These are phyloP conservation scores for Cladorrhinum samala DNA, from an alignment of 495 filamentous ascomycete genomes.

Conservation along the genomic window DNA sequence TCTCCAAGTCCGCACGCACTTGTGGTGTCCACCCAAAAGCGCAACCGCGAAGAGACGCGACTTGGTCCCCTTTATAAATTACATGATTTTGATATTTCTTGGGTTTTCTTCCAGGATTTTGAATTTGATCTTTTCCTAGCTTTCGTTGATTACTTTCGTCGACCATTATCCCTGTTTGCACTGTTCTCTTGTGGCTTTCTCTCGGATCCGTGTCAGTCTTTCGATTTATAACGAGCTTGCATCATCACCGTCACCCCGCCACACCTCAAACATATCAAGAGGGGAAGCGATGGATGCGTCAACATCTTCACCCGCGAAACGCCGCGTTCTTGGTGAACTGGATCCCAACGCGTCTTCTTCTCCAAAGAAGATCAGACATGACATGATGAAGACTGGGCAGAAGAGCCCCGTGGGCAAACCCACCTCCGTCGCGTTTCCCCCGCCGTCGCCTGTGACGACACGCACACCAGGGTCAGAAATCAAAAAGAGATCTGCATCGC, in stretches of 20 bases:
- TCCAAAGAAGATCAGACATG: conserved; percentile 9
- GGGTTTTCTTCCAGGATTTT: too few relatives aligned
- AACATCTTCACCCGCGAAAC: conserved; percentile 32
- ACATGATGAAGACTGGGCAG: neutral
- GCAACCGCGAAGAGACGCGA: neutral
- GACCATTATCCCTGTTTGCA: too few relatives aligned
- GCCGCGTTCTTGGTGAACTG: conserved; percentile 41
- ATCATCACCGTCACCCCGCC: neutral
- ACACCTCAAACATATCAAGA: neutral
- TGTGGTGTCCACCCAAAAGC: neutral
- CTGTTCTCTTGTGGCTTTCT: too few relatives aligned
- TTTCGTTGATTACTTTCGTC: too few relatives aligned
- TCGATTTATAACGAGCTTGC: neutral
- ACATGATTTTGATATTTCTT: too few relatives aligned
- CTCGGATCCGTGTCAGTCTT: too few relatives aligned
- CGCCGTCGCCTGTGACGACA: neutral
- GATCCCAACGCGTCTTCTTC: conserved; percentile 36
- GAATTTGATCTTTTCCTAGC: too few relatives aligned
- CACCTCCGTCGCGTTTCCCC: neutral
- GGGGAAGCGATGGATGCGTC: conserved; percentile 23
- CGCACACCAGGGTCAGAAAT: neutral
- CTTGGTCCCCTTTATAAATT: neutral
- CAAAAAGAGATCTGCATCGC: neutral
- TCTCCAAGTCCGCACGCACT: too few relatives aligned
- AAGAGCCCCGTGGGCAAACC: neutral